Conservation (phyloP, 768 basidiomycete genomes). For the Gelatoporia subvermispora region DNA sequence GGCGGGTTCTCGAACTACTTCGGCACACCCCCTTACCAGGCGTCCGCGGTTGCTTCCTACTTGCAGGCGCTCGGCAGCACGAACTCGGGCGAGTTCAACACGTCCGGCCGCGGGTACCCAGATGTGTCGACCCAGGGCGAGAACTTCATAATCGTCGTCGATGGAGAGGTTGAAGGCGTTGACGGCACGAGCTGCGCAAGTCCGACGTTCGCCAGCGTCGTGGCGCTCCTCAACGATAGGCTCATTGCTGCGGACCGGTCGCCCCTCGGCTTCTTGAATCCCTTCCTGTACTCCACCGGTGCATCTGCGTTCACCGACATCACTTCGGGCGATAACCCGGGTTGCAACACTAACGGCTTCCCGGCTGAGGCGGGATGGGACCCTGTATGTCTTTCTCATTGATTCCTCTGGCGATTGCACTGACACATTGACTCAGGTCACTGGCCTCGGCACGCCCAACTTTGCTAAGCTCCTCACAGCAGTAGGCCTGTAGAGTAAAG, state of each 20-base stretch:
- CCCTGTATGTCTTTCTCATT: slow-evolving; percentile 17
- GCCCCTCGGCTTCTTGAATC: slow-evolving; percentile 32
- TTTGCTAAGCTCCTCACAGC: slow-evolving; percentile 41
- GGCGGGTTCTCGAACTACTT: slow-evolving; percentile 29
- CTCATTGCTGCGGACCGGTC: slow-evolving; percentile 25
- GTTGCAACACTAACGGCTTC: slow-evolving; percentile 32
- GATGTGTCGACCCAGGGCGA: slow-evolving; percentile 60
- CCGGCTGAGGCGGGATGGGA: slow-evolving; percentile 29
- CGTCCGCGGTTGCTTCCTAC: slow-evolving; percentile 13
- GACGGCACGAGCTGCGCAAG: slow-evolving; percentile 30
- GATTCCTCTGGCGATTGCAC: too few species aligned
- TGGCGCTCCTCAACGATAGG: slow-evolving; percentile 31
- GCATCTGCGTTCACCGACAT: slow-evolving; percentile 25
- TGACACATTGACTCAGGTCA: slow-evolving; percentile 38
- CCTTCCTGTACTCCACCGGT: slow-evolving; percentile 21
- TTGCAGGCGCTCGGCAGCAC: slow-evolving; percentile 12
- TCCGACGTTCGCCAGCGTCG: too few species aligned
- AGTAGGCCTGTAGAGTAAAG: too few species aligned
- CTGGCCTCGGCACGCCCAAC: slow-evolving; percentile 59
- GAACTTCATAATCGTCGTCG: slow-evolving; percentile 39
- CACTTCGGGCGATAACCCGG: slow-evolving; percentile 26
- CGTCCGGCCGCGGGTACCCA: slow-evolving; percentile 42
- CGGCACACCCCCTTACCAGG: slow-evolving; percentile 20
- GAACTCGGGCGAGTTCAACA: slow-evolving; percentile 19
- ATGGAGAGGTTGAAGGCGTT: slow-evolving; percentile 16